Percentiles rank a stretch among this genome's conserved stretches.
phyloP scores from a whole-genome alignment of 2,329 filamentous ascomycete genomes.

The Fusarium sp. region DNA sequence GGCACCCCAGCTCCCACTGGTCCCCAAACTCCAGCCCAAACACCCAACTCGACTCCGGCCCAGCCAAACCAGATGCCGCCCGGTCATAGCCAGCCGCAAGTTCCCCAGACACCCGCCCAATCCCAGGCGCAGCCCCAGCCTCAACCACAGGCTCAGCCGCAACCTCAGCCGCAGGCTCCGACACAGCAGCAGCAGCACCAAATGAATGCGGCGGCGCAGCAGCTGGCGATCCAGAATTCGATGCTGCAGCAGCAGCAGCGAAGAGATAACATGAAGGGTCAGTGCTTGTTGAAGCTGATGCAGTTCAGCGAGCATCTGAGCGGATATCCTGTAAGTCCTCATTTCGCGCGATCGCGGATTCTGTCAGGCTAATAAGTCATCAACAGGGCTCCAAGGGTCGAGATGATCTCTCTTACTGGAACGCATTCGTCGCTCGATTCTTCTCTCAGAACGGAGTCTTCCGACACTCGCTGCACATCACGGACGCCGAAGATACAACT shows the following conservation, averaged over 20 bases:
- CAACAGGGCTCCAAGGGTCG: slow-evolving; percentile 67
- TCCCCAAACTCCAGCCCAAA: slow-evolving; percentile 63
- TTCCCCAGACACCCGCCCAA: slow-evolving; percentile 52
- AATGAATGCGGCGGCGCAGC: slow-evolving; percentile 50
- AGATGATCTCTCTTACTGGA: slow-evolving; percentile 82
- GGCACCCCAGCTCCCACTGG: slow-evolving; percentile 56
- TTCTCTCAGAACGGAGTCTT: slow-evolving; percentile 84
- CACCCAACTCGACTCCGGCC: slow-evolving; percentile 53
- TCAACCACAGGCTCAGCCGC: slow-evolving; percentile 49
- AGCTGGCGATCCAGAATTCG: slow-evolving; percentile 50
- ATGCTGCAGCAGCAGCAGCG: slow-evolving; percentile 59
- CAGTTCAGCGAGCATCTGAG: slow-evolving; percentile 73
- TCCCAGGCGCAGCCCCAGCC: slow-evolving; percentile 51
- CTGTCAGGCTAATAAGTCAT: slow-evolving; percentile 1
- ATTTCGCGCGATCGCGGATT: background rate
- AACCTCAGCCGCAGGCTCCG: slow-evolving; percentile 50
- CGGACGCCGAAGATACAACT: slow-evolving; percentile 66
- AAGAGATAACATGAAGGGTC: slow-evolving; percentile 64
- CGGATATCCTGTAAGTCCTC: slow-evolving; percentile 62
- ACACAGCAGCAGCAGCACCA: slow-evolving; percentile 45
- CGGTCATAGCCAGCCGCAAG: slow-evolving; percentile 51
- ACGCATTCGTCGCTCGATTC: slow-evolving; percentile 81
- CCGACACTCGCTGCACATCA: slow-evolving; percentile 74
- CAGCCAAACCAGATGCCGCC: slow-evolving; percentile 47
- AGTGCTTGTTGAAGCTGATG: slow-evolving; percentile 70